Base-by-base conservation (phyloP, 1,284 basidiomycete genomes). In the Trametes polyzona region DNA sequence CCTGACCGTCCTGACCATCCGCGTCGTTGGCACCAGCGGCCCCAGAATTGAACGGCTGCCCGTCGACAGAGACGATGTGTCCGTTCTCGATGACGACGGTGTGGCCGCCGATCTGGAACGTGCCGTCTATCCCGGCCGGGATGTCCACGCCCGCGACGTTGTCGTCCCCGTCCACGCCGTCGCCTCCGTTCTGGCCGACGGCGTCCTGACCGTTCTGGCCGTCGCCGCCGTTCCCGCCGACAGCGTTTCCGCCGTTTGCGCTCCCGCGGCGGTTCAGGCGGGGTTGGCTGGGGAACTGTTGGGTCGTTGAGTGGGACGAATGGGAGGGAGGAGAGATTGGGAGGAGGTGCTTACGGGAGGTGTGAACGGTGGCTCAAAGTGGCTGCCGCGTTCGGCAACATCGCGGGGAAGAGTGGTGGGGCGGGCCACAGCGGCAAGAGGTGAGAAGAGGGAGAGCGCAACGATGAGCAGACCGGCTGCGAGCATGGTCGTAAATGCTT, bases 401-500 rank as follows among this genome's bases (percentile, higher is more conserved):
- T n/a, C 10, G 43, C 30, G 29, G 8, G 29, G n/a, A 16, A 12
- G 24, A 36, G 6, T 23, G 32, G 33, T 47, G 21, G 32, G 33
- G 6, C 46, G 32, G 23, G 21, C 33, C 1, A 26, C 14, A 16
- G 33, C 32, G 16, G 21, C 14, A 24, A 35, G 33, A 23, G 52
- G 46, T 0, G 36, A 35, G 41, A 51, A 30, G 52, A 51, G 30
- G 16, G 42, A 11, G 24, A 58, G 30, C 7, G 37, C 27, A 11
- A 52, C 10, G 30, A 42, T 19, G 19, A 58, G 57, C 57, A 54
- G 52, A 26, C 52, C 52, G 35, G 52, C 57, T 54, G 57, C 57
- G 42, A 54, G 30, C 57, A 58, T 58, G 47, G 19, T 41, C 27
- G 30, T 2, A 35, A 23, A 21, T 3, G 26, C 27, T 11, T 26